Base-by-base conservation (phyloP, 371 early-diverging fungal genomes). In the Phascolomyces articulosus region DNA sequence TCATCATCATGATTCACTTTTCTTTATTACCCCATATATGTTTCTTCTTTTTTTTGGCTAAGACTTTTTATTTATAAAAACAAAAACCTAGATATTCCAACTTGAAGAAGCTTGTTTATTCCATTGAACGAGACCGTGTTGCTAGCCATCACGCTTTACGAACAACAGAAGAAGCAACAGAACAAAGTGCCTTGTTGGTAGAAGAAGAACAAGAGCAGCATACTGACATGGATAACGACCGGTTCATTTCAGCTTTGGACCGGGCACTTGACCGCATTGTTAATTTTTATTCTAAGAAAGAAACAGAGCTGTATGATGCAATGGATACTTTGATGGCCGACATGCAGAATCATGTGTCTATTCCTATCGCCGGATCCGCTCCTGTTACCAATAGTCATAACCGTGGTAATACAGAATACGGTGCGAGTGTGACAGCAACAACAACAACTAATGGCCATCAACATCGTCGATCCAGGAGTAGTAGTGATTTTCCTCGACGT, bases 21-120 rank as follows among this genome's bases (percentile, higher is more conserved):
- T 38, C 38, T 38, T 13, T 38, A 9, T 38, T 38, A 9, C 38
- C 38, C 38, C 38, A n/a, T 34, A 34, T 34, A 34, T 34, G 34
- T 44, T 7, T 44, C 16, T 15, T 4, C 41, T n/a, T 9, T 41
- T n/a, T n/a, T 41, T 11, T 41, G n/a, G n/a, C n/a, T n/a, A 28
- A 0, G 40, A 60, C 34, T n/a, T 24, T 13, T 51, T 21, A n/a
- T 21, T 24, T 4, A 27, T 16, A 18, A 55, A 27, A 24, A 55
- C 53, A 53, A 3, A 24, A 20, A 53, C 24, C n/a, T 40, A 62
- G 63, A 26, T 96, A 96, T 76, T 91, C 93, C 24, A 89, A 92
- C 64, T 84, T 96, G 63, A 96, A 97, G 68, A 96, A 95, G 73
- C 84, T 91, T 59, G 86, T 95, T 48, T 96, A 96, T 77, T 85